Evolutionary conservation across 306 rosid species (phyloP), one percentile per base, ranked within the genome.

Genomic region (Pachyrhizus erosus): DNA sequence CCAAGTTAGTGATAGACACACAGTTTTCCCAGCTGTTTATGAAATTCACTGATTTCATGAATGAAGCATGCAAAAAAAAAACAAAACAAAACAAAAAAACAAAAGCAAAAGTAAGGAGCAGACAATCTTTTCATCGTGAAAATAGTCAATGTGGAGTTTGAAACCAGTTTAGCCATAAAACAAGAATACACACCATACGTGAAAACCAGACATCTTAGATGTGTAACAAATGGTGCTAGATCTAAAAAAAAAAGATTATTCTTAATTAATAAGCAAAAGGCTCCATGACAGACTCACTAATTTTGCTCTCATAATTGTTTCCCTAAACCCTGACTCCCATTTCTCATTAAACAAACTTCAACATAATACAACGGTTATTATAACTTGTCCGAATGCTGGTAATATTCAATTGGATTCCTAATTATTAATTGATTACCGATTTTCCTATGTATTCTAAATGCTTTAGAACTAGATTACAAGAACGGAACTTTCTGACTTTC

Each of bases 401-500:
- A 42, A 83, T 26, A 67, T 42, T 62, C 57, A 29, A 72, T 23
- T 23, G 55, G 46, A 62, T 72, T 60, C 54, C 40, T 49, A 37
- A 60, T n/a, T n/a, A n/a, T n/a, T n/a, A n/a, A n/a, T n/a, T 58
- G 48, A 20, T 24, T 37, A 21, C 67, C 48, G 66, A 40, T 78
- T 64, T 73, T 18, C 42, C 37, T 40, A 51, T 39, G 6, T 34
- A 40, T 64, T 75, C 39, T n/a, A 54, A 46, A 26, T 20, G 73
- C 9, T 80, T 31, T 46, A 75, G 75, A n/a, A 69, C 68, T 73
- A 57, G 21, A 84, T 46, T 74, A 57, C 87, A 88, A 39, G 77
- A 55, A 58, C 26, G 62, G 40, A 74, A 64, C 18, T 43, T 80
- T 58, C 73, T 67, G 64, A 62, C 21, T 29, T 79, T 62, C 75